A percentile compares a stretch with the other conserved stretches of the same genome.
Evolutionary conservation across 2,329 filamentous ascomycete genomes (phyloP).

Genomic region (Botryotinia globosa): DNA sequence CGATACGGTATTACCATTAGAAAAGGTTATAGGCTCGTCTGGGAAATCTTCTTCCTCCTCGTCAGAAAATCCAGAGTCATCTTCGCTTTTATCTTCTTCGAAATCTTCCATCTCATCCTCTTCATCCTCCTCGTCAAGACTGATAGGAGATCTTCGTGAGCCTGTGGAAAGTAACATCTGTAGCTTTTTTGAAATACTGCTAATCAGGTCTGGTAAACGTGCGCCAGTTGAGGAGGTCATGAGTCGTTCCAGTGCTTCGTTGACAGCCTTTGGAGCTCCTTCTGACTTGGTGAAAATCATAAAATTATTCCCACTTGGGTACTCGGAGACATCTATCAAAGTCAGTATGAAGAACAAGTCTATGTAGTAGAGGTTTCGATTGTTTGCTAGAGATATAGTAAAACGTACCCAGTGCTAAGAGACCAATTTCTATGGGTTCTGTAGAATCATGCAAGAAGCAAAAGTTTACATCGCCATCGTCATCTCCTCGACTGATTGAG

Average conservation of each 20-base stretch:
- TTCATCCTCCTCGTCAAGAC: constrained; percentile 39
- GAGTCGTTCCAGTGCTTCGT: constrained; percentile 37
- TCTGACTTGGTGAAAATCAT: constrained; percentile 53
- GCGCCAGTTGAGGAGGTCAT: constrained; percentile 28
- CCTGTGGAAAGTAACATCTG: constrained; percentile 27
- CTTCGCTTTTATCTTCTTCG: constrained; percentile 27
- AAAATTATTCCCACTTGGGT: constrained; percentile 47
- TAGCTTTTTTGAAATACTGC: constrained; percentile 31
- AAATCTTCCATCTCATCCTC: constrained; percentile 33
- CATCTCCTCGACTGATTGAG: constrained; percentile 58
- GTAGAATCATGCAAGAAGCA: constrained; percentile 44
- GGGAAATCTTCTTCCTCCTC: constrained; percentile 34
- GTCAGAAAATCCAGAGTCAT: constrained; percentile 23
- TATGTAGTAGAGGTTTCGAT: background rate
- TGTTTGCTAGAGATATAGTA: background rate
- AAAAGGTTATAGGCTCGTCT: constrained; percentile 21
- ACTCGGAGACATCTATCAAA: constrained; percentile 53
- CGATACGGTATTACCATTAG: background rate
- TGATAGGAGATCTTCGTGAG: constrained; percentile 23
- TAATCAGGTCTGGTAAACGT: constrained; percentile 31
- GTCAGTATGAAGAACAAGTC: constrained; percentile 5
- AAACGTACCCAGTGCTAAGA: constrained; percentile 31
- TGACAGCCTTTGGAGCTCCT: constrained; percentile 44
- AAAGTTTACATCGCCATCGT: constrained; percentile 71
- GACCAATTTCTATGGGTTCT: constrained; percentile 31